Conservation (phyloP, 208 protist species). For the Wallacemonas sp. region DNA sequence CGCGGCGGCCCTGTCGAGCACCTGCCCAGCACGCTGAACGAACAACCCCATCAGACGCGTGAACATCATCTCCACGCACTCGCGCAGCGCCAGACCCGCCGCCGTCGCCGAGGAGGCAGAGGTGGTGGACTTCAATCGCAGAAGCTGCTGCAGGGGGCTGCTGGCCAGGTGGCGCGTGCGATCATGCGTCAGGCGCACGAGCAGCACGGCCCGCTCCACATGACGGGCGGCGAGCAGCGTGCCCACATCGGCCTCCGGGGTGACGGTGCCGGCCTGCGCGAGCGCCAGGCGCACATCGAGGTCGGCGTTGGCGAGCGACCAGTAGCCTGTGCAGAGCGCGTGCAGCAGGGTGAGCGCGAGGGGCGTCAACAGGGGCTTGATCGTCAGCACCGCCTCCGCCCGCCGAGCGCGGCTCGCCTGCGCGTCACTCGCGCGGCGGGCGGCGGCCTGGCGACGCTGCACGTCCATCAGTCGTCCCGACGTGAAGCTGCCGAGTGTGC, state of each 20-base stretch:
- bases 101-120: not conserved
- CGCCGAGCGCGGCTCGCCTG: not conserved
- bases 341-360: slow-evolving; percentile 66
- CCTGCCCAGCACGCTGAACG: not conserved
- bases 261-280: not conserved
- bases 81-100: slow-evolving; percentile 10
- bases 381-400: not conserved
- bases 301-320: slow-evolving; percentile 24
- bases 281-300: slow-evolving; percentile 14
- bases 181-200: slow-evolving; percentile 65
- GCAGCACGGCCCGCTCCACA: slow-evolving; percentile 51
- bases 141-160: slow-evolving; percentile 62
- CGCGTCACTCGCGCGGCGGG: not conserved
- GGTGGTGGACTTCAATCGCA: slow-evolving; percentile 35
- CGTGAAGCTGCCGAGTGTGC: slow-evolving; percentile 8
- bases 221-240: not conserved
- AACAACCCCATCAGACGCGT: slow-evolving; percentile 1
- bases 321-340: slow-evolving; percentile 35
- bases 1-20: not conserved
- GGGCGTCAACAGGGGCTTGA: slow-evolving; percentile 54
- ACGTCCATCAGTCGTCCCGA: not conserved
- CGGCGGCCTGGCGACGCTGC: not conserved
- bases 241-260: too few relatives aligned
- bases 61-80: slow-evolving; percentile 4
- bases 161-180: slow-evolving; percentile 54